A percentile compares a stretch with the other conserved stretches of the same genome.
Evolutionary conservation across 83 land plant genomes (phyloP).

Genomic region (Diphasiastrum complanatum): DNA sequence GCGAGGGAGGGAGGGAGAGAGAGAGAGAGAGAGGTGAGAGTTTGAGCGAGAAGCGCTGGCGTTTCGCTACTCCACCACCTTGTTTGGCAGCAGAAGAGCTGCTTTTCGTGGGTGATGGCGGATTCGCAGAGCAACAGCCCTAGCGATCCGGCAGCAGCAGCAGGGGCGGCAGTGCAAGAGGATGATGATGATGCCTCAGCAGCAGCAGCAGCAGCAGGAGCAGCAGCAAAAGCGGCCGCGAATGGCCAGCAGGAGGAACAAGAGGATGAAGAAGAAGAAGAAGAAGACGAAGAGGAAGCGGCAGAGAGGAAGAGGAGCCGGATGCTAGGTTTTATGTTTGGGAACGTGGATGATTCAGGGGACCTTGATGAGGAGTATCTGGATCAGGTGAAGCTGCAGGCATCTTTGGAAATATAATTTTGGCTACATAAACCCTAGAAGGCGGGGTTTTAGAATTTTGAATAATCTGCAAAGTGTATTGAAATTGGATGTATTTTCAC

Average conservation of each 20-base stretch:
- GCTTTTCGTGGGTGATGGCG: too few species aligned
- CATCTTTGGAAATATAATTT: neutral
- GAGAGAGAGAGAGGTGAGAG: too few species aligned
- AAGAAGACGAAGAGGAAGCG: constrained; percentile 7
- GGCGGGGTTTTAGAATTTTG: too few species aligned
- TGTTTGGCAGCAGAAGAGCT: too few species aligned
- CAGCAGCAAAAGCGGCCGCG: neutral
- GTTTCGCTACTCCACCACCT: too few species aligned
- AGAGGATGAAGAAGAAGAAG: constrained; percentile 23
- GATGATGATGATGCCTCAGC: neutral
- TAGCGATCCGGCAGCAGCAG: too few species aligned
- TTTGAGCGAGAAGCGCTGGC: too few species aligned
- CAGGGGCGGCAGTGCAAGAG: neutral
- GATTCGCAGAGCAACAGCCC: too few species aligned
- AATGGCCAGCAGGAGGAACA: constrained; percentile 17
- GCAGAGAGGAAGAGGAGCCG: constrained; percentile 14
- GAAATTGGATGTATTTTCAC: neutral
- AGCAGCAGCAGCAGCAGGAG: too few species aligned
- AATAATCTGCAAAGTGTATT: too few species aligned
- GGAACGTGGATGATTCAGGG: constrained; percentile 37
- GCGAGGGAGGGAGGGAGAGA: too few species aligned
- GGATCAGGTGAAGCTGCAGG: constrained; percentile 25
- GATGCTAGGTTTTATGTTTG: constrained; percentile 38
- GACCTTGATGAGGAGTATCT: constrained; percentile 40
- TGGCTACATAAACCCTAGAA: too few species aligned